These are phyloP conservation scores for Russula sp. DNA, from an alignment of 768 basidiomycete species.

Conservation along the genomic window DNA sequence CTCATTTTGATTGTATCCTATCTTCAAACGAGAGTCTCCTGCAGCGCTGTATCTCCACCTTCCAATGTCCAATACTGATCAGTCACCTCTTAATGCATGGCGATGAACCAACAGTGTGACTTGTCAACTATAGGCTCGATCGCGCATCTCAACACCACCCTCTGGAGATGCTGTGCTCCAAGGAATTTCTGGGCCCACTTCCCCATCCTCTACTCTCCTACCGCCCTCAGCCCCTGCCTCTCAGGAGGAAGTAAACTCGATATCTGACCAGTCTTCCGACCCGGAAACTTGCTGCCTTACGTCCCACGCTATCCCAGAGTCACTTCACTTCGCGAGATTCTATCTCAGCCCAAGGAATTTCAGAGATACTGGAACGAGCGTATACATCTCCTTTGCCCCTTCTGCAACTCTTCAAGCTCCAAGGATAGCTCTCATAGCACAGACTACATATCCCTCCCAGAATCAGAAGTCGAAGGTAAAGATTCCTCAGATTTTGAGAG, in stretches of 20 bases:
- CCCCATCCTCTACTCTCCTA: neutral
- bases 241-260: neutral
- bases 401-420: neutral
- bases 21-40: too few species aligned
- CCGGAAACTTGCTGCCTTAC: neutral
- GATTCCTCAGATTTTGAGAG: neutral
- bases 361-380: neutral
- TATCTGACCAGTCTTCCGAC: neutral
- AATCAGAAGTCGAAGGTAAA: constrained; percentile 1
- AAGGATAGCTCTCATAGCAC: neutral
- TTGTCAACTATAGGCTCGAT: too few species aligned
- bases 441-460: constrained; percentile 1
- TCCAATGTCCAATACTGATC: too few species aligned
- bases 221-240: neutral
- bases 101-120: too few species aligned
- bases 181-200: neutral
- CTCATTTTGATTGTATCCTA: too few species aligned
- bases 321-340: neutral
- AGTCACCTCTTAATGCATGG: too few species aligned
- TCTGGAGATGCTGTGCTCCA: neutral
- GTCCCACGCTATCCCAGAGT: neutral
- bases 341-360: neutral
- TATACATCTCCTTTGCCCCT: neutral
- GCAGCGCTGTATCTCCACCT: too few species aligned
- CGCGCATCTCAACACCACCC: neutral